Evolutionary conservation across 768 basidiomycete genomes (phyloP).

Genomic region (Trametes villosa): DNA sequence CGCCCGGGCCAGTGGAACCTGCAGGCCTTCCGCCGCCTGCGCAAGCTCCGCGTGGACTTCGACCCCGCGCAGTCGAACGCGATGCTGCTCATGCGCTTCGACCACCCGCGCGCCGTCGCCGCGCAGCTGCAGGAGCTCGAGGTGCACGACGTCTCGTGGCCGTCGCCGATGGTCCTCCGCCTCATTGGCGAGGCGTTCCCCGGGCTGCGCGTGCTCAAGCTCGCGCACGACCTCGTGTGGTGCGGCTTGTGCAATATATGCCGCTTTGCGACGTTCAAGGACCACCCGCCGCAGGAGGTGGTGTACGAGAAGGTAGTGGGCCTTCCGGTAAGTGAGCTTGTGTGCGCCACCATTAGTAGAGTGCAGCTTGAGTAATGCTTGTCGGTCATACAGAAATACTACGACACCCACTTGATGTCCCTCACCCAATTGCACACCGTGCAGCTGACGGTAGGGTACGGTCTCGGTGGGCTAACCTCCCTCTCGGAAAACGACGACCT

Average conservation of each 20-base stretch:
- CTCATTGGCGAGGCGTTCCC: conserved; percentile 15
- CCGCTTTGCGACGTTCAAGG: conserved; percentile 18
- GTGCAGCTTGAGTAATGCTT: background rate
- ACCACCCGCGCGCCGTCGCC: conserved; percentile 15
- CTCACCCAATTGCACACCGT: conserved; percentile 13
- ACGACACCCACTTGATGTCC: conserved; percentile 2
- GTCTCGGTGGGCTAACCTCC: conserved; percentile 2
- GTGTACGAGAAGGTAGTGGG: conserved; percentile 21
- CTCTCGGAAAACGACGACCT: conserved; percentile 5
- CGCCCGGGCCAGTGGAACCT: conserved; percentile 16
- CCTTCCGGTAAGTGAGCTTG: conserved; percentile 17
- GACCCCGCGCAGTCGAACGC: conserved; percentile 15
- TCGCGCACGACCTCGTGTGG: conserved; percentile 21
- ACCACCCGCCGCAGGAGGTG: conserved; percentile 17
- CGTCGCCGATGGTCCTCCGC: conserved; percentile 14
- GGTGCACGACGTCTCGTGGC: conserved; percentile 20
- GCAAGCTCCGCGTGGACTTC: conserved; percentile 22
- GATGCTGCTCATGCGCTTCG: conserved; percentile 22
- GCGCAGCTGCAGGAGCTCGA: conserved; percentile 17
- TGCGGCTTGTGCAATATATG: conserved; percentile 26
- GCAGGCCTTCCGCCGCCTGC: conserved; percentile 10
- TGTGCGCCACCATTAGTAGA: background rate
- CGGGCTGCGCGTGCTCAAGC: conserved; percentile 10
- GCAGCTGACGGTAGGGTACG: conserved; percentile 13
- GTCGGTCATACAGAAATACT: conserved; percentile 4